Evolutionary conservation across 2,329 filamentous ascomycete genomes (phyloP).

Genomic region (Fusarium poae): DNA sequence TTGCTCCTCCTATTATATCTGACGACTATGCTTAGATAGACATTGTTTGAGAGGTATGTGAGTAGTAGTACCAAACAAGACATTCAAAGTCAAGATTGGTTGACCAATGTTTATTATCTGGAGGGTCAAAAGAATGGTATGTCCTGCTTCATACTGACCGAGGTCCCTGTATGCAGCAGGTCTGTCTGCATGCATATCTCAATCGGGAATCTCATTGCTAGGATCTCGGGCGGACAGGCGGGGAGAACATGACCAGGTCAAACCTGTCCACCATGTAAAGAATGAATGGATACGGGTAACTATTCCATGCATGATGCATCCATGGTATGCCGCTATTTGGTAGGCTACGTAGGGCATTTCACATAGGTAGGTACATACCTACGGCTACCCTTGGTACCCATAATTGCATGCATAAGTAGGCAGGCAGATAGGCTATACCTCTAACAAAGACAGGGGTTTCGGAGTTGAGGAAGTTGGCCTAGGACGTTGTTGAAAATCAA

Average conservation of each 20-base stretch:
- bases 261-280: not conserved
- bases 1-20: not conserved
- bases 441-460: slow-evolving; percentile 11
- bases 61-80: not conserved
- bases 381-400: not conserved
- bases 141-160: slow-evolving; percentile 1
- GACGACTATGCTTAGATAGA: not conserved
- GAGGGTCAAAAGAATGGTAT: slow-evolving; percentile 7
- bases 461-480: slow-evolving; percentile 4
- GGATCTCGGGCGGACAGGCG: not conserved
- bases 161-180: slow-evolving; percentile 24
- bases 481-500: not conserved
- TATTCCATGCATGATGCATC: slow-evolving; percentile 16
- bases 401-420: slow-evolving; percentile 1
- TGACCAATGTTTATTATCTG: slow-evolving; percentile 6
- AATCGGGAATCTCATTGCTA: slow-evolving; percentile 25
- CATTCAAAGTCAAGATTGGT: not conserved
- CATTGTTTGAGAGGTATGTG: not conserved
- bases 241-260: not conserved
- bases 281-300: not conserved
- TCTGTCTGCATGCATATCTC: slow-evolving; percentile 34
- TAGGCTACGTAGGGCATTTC: not conserved
- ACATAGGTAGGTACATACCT: not conserved
- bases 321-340: slow-evolving; percentile 9
- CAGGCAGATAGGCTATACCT: slow-evolving; percentile 1